Percentiles rank a stretch among this genome's conserved stretches.
phyloP scores from a whole-genome alignment of 345 rosid species.

The Clarkia xantiana region DNA sequence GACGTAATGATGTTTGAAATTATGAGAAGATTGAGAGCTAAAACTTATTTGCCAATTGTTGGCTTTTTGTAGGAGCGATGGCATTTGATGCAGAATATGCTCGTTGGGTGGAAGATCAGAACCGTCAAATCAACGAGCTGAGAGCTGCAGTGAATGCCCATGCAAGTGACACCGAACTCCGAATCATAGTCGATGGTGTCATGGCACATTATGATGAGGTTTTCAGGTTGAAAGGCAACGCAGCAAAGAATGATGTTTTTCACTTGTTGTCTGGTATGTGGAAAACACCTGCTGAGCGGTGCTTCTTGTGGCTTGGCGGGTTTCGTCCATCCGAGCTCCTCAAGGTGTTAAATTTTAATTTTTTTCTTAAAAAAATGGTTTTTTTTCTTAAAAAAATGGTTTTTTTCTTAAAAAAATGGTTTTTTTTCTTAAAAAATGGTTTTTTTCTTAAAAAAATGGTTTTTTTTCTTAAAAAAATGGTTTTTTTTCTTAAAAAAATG shows the following conservation, averaged over 20 bases:
- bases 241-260: constrained; percentile 93
- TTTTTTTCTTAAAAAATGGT: too few relatives aligned
- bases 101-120: constrained; percentile 91
- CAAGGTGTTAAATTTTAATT: constrained; percentile 29
- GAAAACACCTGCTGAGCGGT: constrained; percentile 99
- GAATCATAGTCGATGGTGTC: constrained; percentile 64
- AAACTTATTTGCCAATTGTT: background rate
- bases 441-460: too few relatives aligned
- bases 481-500: too few relatives aligned
- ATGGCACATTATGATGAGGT: constrained; percentile 90
- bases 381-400: too few relatives aligned
- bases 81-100: constrained; percentile 92
- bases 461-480: too few relatives aligned
- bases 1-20: too few relatives aligned
- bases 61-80: constrained; percentile 60
- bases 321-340: constrained; percentile 97
- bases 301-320: constrained; percentile 99
- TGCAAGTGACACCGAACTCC: constrained; percentile 92
- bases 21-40: background rate
- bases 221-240: constrained; percentile 85
- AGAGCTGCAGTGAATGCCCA: constrained; percentile 88
- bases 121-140: constrained; percentile 71
- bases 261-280: constrained; percentile 97
- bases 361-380: too few relatives aligned
- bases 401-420: too few relatives aligned